Base-by-base conservation (phyloP, 1,284 basidiomycete species). In the Fomitopsis palustris region DNA sequence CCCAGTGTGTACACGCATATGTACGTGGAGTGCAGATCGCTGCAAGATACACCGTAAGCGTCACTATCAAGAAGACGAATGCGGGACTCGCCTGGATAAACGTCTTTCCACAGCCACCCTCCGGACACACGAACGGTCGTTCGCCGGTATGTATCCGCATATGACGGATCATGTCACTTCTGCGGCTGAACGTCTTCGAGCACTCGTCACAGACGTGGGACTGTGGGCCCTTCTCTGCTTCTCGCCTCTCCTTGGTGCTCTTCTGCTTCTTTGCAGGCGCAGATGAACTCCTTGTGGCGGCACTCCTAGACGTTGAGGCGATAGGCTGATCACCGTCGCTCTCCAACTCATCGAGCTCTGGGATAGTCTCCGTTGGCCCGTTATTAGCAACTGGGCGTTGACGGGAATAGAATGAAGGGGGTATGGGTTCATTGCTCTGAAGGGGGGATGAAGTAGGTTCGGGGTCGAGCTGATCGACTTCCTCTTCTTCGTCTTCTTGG, bases 141-240 rank as follows among this genome's bases (percentile, higher is more conserved):
- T 95, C 93, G 31, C 93, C 93, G 0, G 93, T 94, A 69, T 95
- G 93, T 75, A 94, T 94, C 55, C 92, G 84, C 78, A 86, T 88
- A 70, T 95, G 92, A 42, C 91, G 84, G 41, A 81, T 79, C 54
- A 92, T 77, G 68, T 93, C 90, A 68, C 90, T 92, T 59, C 84
- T 81, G 38, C 90, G 83, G 39, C 85, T 87, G 70, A 93, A 93
- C 5, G 83, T 78, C 74, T 93, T 93, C 62, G 79, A 77, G 66
- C 90, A 93, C 54, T 85, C 78, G 37, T 86, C 86, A 63, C 88
- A 76, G 76, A 85, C 55, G 74, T 82, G 76, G 8, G 61, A 58
- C 35, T 67, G 65, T 31, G 67, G 63, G 14, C 71, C 70, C 63
- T 70, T 73, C 39, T 71, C 74, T 59, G 60, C 67, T 25, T 57